Conservation (phyloP, 257 asterid species). For the Capsicum baccatum region DNA sequence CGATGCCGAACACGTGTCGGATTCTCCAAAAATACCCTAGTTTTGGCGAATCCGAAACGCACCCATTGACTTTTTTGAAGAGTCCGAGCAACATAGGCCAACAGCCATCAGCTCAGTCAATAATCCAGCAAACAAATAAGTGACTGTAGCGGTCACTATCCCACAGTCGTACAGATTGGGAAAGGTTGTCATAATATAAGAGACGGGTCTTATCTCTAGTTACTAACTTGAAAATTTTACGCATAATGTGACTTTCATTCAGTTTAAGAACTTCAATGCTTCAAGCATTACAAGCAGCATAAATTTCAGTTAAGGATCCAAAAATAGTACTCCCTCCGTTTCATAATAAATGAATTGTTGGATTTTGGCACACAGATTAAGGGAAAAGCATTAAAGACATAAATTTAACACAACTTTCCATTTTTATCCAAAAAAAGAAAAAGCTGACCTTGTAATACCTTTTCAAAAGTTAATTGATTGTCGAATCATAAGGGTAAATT, state of each 20-base stretch:
- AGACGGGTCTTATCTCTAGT: neutral
- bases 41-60: too few species aligned
- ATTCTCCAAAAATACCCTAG: too few species aligned
- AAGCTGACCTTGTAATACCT: too few species aligned
- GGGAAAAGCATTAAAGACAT: too few species aligned
- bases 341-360: too few species aligned
- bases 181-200: neutral
- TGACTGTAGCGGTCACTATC: neutral
- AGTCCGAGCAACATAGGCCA: neutral
- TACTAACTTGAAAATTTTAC: constrained; percentile 1
- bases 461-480: too few species aligned
- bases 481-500: too few species aligned
- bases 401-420: too few species aligned
- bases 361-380: too few species aligned
- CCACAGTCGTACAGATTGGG: neutral
- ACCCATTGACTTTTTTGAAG: too few species aligned
- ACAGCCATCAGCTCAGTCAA: neutral
- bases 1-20: too few species aligned
- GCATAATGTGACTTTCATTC: neutral
- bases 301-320: neutral
- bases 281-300: neutral
- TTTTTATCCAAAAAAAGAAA: too few species aligned
- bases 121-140: neutral
- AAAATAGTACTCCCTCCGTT: neutral
- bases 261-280: neutral